Base-by-base conservation (phyloP, 768 basidiomycete genomes). In the Tricholoma hemisulphureum region DNA sequence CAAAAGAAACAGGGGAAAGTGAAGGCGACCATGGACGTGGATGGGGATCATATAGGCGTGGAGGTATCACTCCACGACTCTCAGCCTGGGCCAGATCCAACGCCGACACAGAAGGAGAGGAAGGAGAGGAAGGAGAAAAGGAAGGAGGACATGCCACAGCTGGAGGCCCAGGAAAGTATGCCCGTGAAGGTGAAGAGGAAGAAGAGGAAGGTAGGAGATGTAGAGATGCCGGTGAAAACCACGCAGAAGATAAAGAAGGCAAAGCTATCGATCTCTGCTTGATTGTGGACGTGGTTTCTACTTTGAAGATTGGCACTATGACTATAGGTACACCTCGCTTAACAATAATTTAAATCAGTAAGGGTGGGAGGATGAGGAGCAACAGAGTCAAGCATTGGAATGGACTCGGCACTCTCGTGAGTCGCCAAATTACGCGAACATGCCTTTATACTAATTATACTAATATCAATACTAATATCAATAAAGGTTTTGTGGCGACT, bases 91-190 rank as follows among this genome's bases (percentile, higher is more conserved):
- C 21, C 43, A 2, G 24, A 4, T 4, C 46, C 24, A 29, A 9
- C 26, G 1, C 26, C 10, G n/a, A 48, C 46, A n/a, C 24, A 48
- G 53, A 68, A 73, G 58, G 73, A 65, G 59, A 83, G 80, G 59
- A 26, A 26, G 24, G 76, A 79, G 32, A 85, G 81, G 67, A 78
- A 76, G 50, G 73, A 80, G 23, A 80, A 77, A 49, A 80, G 8
- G 28, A 29, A 10, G 28, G 26, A 48, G 13, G 18, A 9, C 8
- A 28, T 18, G n/a, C 18, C 46, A 10, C 46, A 48, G 45, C 6
- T 24, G 14, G 77, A 21, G 74, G 72, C 4, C 68, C 61, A 26
- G 68, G 53, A 48, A 59, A 57, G 43, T 35, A 56, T 59, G 11
- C 62, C 69, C 6, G 59, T 72, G 6, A 69, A 68, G 49, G 82